Evolutionary conservation across 2,329 filamentous ascomycete species (phyloP), one percentile per base, ranked within the genome.

Genomic region (Xylaria sp.): DNA sequence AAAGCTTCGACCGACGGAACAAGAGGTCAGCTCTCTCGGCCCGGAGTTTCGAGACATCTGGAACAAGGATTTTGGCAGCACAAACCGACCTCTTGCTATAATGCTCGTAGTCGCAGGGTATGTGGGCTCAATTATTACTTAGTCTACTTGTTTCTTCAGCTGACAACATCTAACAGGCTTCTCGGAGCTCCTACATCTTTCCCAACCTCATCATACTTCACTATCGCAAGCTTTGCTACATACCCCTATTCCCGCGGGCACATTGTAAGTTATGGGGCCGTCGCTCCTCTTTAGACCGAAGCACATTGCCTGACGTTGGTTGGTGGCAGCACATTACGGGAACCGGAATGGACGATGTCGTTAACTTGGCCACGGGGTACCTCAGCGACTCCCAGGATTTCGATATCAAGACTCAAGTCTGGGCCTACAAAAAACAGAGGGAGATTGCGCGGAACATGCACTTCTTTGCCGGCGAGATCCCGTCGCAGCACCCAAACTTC

Each of bases 351-450:
- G 63, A 71, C 7, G 74, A 78, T 13, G 66, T 71, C 0, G 69
- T 78, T 7, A 78, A 84, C 48, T 86, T 88, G 47, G 75, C 82
- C 44, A 74, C 79, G 0, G 84, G 83, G 8, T 84, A 78, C 66
- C 74, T 87, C 24, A 75, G 68, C 3, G 79, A 86, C 51, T 62
- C 70, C 13, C 54, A 52, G 66, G 19, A 56, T 48, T 34, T 83
- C 17, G 84, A 88, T 61, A 29, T 85, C 17, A 78, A 79, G 63
- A 81, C 77, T 60, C 78, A 82, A 16, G 60, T 83, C 9, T 87
- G 83, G 83, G 78, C 74, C 0, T 88, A 88, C 73, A 88, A 88
- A 67, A 79, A 79, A 62, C 76, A 78, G 20, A 81, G 85, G 2
- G 83, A 86, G 65, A 76, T 86, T 43, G 72, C 76, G n/a, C 77